Evolutionary conservation across 108 stramenopile genomes (phyloP), one percentile per base, ranked within the genome.

Genomic region (Cylindrotheca closterium): DNA sequence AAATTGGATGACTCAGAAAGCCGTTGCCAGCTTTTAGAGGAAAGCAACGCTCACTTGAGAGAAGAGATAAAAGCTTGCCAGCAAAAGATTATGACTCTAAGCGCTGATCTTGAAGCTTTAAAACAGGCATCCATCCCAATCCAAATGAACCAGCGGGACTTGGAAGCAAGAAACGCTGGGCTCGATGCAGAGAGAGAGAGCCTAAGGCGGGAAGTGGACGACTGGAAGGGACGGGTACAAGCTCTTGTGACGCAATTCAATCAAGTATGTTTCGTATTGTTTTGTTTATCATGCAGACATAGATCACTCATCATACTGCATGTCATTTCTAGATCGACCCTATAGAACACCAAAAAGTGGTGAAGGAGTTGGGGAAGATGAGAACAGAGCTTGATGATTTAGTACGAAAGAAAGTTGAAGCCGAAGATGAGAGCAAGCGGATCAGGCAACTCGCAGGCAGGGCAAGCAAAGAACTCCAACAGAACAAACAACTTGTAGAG

Each of bases 161-260:
- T 85, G 46, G 83, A 89, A 61, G 67, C 85, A 4, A 72, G 85
- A 37, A 82, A 80, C 59, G 84, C 83, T 31, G 77, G 80, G 21
- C 64, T 92, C 30, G 70, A 76, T 48, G 84, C 88, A 23, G 90
- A 96, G 55, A 88, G 85, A 63, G 85, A 75, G n/a, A 88, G 89
- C 58, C 69, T 96, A n/a, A 64, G 49, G 3, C 79, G 85, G 2
- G 94, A 96, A 61, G 63, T 93, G 8, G 83, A 83, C 7, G 79
- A 83, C 24, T 96, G 94, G 94, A 96, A 93, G 74, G 68, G 64
- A 3, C 63, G 94, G 47, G 94, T 96, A 3, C 75, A 91, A 24
- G 87, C 79, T 68, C 52, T 96, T 28, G 88, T 92, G 33, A 85
- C 84, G 8, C 85, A 84, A 48, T 96, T 91, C 80, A 91, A 96